Base-by-base conservation (phyloP, 2,329 filamentous ascomycete species). In the Meredithiella fracta region DNA sequence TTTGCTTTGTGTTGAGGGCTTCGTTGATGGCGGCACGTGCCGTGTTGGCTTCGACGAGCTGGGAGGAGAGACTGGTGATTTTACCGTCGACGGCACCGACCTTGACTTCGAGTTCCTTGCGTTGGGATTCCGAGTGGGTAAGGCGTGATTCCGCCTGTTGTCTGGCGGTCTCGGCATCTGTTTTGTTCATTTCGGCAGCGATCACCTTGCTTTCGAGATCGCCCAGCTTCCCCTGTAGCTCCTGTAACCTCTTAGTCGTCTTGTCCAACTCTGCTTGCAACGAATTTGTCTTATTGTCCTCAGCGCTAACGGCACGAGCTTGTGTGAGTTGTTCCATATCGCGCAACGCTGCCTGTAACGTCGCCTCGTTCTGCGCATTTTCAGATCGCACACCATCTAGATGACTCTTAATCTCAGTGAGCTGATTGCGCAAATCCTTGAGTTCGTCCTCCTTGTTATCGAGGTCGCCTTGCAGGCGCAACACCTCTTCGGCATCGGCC, bases 401-500 rank as follows among this genome's bases (percentile, higher is more conserved):
- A 52, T 57, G 55, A 49, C 47, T 47, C 54, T 60, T 59, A 50
- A 58, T 40, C 49, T 60, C 59, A 20, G 55, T 53, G 5, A 60
- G 53, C 31, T 60, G 58, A 15, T 53, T 49, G 51, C 57, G 58
- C 15, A 59, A 42, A 11, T 60, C 59, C 31, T 54, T 58, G 11
- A 60, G 50, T 31, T 56, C 56, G n/a, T 54, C 58, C 20, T 59
- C 54, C 47, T 60, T 60, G 37, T 55, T 57, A 26, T 59, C 59
- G 2, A 60, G 44, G 22, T 59, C 59, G 15, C 47, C 47, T 40
- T 58, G 58, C n/a, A 54, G 51, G n/a, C 57, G 47, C 11, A 59
- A 29, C 29, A 85, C 82, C 63, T 82, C 80, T 59, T 82, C 76
- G 20, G 78, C 74, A 61, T 94, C 88, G 1, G 87, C 89, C 64